A percentile compares a stretch with the other conserved stretches of the same genome.
phyloP scores from a whole-genome alignment of 495 filamentous ascomycete species.

The Entonaema liquescens region DNA sequence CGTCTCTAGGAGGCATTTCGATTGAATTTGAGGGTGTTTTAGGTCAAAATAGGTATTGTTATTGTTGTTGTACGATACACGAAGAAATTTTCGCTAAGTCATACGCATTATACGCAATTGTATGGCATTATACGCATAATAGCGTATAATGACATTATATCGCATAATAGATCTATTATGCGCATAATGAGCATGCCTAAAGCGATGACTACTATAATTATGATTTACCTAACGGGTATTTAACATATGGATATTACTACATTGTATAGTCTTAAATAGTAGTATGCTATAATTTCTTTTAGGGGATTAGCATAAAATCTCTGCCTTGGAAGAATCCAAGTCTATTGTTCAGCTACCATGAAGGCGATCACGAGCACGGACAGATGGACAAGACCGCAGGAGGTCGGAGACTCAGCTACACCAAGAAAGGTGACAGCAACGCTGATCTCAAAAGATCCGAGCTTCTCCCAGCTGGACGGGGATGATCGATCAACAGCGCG shows the following conservation, averaged over 20 bases:
- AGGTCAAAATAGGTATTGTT: no score
- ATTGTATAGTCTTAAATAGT: background rate
- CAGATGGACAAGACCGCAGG: background rate
- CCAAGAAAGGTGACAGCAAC: conserved; percentile 1
- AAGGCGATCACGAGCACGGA: conserved; percentile 12
- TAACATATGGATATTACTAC: background rate
- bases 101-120: no score
- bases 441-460: conserved; percentile 16
- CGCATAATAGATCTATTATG: no score
- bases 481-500: conserved; percentile 23
- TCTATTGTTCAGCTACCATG: background rate
- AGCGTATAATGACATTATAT: no score
- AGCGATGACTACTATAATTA: no score
- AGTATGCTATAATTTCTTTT: background rate
- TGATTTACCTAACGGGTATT: no score
- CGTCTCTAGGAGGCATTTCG: no score
- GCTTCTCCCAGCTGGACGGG: conserved; percentile 17
- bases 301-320: background rate
- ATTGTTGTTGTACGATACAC: no score
- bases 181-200: no score
- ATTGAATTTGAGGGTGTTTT: no score
- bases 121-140: no score
- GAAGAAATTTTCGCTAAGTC: no score
- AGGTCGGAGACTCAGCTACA: background rate
- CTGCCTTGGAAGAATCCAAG: conserved; percentile 10